Conservation (phyloP, 148 eudicot genomes). For the Persicaria tinctoria region DNA sequence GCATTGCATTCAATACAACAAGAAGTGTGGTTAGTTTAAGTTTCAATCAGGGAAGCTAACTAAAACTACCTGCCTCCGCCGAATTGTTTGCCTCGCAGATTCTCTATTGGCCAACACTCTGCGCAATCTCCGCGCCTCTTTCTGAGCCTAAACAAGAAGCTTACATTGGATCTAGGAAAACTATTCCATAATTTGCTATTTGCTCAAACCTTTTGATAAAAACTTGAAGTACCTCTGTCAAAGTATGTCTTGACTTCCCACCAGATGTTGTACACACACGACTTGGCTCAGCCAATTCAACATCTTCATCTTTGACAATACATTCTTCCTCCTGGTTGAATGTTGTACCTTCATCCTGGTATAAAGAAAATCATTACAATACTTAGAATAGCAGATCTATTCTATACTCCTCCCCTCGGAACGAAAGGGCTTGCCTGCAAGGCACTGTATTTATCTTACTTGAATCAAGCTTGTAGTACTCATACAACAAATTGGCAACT, state of each 20-base stretch:
- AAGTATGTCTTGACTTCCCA: constrained; percentile 36
- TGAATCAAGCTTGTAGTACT: not conserved
- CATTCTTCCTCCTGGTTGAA: constrained; percentile 18
- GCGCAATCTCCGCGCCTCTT: constrained; percentile 57
- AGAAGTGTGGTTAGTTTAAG: not conserved
- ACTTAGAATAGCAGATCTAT: not conserved
- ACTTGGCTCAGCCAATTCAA: constrained; percentile 20
- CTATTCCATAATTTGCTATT: not conserved
- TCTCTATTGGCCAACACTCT: constrained; percentile 80
- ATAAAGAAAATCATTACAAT: constrained; percentile 14
- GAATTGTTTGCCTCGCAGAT: constrained; percentile 83
- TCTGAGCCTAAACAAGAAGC: constrained; percentile 42
- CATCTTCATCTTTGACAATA: constrained; percentile 19
- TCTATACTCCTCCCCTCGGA: not conserved
- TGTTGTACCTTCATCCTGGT: constrained; percentile 31
- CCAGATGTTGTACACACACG: constrained; percentile 17
- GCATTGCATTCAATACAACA: not conserved
- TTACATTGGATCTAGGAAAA: not conserved
- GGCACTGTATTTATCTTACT: not conserved
- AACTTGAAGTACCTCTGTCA: constrained; percentile 43
- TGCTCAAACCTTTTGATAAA: not conserved
- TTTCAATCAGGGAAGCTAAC: not conserved
- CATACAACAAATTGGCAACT: not conserved
- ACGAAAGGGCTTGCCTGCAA: not conserved
- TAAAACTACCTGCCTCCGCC: constrained; percentile 61